These are phyloP conservation scores for Pterulicium gracile DNA, from an alignment of 1,284 basidiomycete genomes.

Conservation along the genomic window DNA sequence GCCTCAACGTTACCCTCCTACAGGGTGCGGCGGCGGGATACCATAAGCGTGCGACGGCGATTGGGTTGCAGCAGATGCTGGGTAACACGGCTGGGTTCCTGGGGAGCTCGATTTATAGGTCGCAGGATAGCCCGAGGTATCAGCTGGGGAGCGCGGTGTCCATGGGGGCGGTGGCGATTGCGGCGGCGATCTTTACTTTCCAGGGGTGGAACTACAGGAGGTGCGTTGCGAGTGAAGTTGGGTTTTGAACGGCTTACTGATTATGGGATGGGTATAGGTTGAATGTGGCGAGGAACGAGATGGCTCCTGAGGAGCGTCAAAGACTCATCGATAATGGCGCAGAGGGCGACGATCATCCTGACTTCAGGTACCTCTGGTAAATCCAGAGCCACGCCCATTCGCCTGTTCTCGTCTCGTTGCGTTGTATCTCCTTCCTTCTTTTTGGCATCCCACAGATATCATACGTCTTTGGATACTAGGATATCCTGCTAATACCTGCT, in stretches of 20 bases:
- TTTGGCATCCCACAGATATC: no score
- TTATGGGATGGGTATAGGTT: not conserved
- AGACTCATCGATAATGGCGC: not conserved
- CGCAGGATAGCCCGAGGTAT: not conserved
- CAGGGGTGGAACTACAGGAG: not conserved
- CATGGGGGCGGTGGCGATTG: not conserved
- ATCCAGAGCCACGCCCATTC: not conserved
- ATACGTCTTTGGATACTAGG: no score
- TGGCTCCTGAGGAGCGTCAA: not conserved
- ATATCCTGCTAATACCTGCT: no score
- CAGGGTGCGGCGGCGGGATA: not conserved
- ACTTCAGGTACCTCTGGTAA: constrained; percentile 1
- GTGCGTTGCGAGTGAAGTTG: not conserved
- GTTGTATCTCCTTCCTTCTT: not conserved
- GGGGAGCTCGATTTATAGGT: constrained; percentile 1
- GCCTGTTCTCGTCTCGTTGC: not conserved
- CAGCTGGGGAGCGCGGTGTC: not conserved
- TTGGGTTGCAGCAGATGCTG: constrained; percentile 1
- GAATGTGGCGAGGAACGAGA: not conserved
- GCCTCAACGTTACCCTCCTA: not conserved
- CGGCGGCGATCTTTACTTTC: not conserved
- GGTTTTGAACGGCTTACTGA: not conserved
- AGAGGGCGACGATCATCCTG: not conserved
- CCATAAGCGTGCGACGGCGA: not conserved
- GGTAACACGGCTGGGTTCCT: not conserved